Base-by-base conservation (phyloP, 345 rosid genomes). In the Cardiospermum halicacabum region DNA sequence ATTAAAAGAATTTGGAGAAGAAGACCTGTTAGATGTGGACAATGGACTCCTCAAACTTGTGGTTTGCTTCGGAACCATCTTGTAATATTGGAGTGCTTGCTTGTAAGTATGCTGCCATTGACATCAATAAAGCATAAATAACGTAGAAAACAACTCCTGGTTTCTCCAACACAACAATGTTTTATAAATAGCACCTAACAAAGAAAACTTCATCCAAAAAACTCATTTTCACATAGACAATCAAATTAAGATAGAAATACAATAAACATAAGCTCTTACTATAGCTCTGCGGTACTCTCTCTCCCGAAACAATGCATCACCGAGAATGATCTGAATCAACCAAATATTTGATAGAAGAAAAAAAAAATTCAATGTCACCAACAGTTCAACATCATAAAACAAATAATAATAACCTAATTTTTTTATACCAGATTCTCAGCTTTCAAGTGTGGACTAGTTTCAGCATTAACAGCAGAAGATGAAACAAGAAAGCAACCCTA, bases 401-500 rank as follows among this genome's bases (percentile, higher is more conserved):
- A 31, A 18, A 19, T 7, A 0, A 6, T 9, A 43, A 10, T n/a
- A n/a, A n/a, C n/a, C n/a, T n/a, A 28, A 63, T 34, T 7, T 34
- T 32, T 32, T 5, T 47, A 22, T 12, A 89, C 99, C 88, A 89
- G 81, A 80, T 83, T 89, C 69, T 94, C 97, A 13, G 97, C 91
- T 57, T 94, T 94, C 76, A 85, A 85, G 53, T 89, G 96, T 22
- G 97, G 89, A 68, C 69, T 84, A 58, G 95, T 71, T 63, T 94
- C 99, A 43, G 83, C 69, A 62, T 78, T 89, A 53, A 77, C 81
- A 13, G 86, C 64, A 56, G 96, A 83, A 4, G 97, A 88, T 2
- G 99, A 91, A 39, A 87, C 96, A 28, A 94, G 86, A 57, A 94
- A 94, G 67, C 84, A 78, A 15, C 97, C 97, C 99, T 91, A 74